phyloP scores from a whole-genome alignment of 1,139 yeast species.

The Kodamaea fungicola region DNA sequence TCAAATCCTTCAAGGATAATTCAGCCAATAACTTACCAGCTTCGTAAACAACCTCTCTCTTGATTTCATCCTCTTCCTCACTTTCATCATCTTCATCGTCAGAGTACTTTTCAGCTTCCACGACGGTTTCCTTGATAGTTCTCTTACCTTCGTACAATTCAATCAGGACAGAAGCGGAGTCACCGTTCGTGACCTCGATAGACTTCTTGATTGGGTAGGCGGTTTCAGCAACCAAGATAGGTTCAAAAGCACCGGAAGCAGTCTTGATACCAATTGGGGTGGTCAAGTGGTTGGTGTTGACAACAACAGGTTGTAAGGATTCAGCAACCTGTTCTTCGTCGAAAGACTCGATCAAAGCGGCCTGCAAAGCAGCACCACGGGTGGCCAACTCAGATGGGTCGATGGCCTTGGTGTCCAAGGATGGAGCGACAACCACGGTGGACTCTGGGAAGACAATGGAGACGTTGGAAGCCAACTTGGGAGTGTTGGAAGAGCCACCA shows the following conservation, averaged over 20 bases:
- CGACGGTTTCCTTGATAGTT: slow-evolving; percentile 70
- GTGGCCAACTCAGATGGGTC: slow-evolving; percentile 89
- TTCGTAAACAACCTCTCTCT: slow-evolving; percentile 68
- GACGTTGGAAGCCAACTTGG: slow-evolving; percentile 80
- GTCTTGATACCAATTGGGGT: slow-evolving; percentile 85
- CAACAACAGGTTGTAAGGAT: slow-evolving; percentile 79
- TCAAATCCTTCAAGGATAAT: slow-evolving; percentile 69
- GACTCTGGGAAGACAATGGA: slow-evolving; percentile 76
- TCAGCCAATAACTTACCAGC: slow-evolving; percentile 78
- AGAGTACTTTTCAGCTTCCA: slow-evolving; percentile 54
- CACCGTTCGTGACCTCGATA: slow-evolving; percentile 60
- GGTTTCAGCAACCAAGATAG: slow-evolving; percentile 79
- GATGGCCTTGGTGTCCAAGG: slow-evolving; percentile 69
- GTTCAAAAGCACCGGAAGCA: slow-evolving; percentile 66
- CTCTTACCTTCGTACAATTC: slow-evolving; percentile 84
- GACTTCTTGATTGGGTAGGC: slow-evolving; percentile 89
- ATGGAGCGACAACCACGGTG: slow-evolving; percentile 75
- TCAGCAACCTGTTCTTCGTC: slow-evolving; percentile 86
- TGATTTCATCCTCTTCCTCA: slow-evolving; percentile 67
- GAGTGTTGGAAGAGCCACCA: slow-evolving; percentile 93
- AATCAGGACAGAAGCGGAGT: slow-evolving; percentile 57
- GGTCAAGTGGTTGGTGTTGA: slow-evolving; percentile 83
- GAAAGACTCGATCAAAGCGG: slow-evolving; percentile 76
- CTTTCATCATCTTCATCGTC: slow-evolving; percentile 41
- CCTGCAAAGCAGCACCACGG: slow-evolving; percentile 98